These are phyloP conservation scores for Fraxinus latifolia DNA, from an alignment of 305 asterid species.

Conservation along the genomic window DNA sequence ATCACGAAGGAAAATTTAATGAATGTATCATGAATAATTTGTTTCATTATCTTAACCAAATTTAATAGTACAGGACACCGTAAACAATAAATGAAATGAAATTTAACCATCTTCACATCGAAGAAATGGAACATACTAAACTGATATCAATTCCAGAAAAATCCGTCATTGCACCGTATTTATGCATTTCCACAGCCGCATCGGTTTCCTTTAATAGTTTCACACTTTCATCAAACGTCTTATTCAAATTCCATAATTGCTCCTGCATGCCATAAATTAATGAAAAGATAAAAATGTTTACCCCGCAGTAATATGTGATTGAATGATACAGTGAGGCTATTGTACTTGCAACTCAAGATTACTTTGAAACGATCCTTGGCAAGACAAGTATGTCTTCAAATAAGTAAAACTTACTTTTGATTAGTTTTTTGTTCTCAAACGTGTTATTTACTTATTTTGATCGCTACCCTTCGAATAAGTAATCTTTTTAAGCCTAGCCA, in stretches of 20 bases:
- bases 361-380: background rate
- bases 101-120: background rate
- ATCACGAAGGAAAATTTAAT: slow-evolving; percentile 11
- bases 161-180: slow-evolving; percentile 80
- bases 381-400: background rate
- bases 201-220: slow-evolving; percentile 69
- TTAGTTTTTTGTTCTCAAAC: background rate
- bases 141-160: slow-evolving; percentile 59
- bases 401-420: background rate
- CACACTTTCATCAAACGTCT: slow-evolving; percentile 55
- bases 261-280: slow-evolving; percentile 39
- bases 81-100: background rate
- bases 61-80: background rate
- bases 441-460: background rate
- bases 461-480: background rate
- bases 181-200: slow-evolving; percentile 91
- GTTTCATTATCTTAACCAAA: background rate
- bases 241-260: slow-evolving; percentile 60
- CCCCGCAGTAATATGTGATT: background rate
- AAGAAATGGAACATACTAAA: slow-evolving; percentile 43
- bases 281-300: background rate
- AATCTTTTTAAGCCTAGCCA: background rate
- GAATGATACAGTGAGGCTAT: background rate
- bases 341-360: background rate
- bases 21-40: background rate